phyloP scores from a whole-genome alignment of 768 basidiomycete species.

The Termitomyces sp. region DNA sequence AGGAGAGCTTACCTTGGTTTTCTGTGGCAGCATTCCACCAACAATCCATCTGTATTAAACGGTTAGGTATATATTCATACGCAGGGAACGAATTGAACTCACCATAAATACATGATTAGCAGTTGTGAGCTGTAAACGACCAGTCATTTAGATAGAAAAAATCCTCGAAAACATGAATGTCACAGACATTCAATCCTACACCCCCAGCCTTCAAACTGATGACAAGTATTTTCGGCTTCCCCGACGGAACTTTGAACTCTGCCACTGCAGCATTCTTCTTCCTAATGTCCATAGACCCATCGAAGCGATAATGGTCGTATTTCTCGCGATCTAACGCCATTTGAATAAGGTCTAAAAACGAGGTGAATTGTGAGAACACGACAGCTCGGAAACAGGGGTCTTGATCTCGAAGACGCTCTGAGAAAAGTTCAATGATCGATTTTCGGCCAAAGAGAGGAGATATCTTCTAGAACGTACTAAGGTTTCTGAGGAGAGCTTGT shows the following conservation, averaged over 20 bases:
- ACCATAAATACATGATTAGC: conserved; percentile 91
- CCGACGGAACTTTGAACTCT: conserved; percentile 70
- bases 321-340: conserved; percentile 64
- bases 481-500: conserved; percentile 72
- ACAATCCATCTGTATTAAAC: conserved; percentile 71
- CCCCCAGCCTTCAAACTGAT: conserved; percentile 90
- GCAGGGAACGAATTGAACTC: conserved; percentile 15
- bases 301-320: conserved; percentile 76
- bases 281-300: conserved; percentile 90
- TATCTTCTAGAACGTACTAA: conserved; percentile 47
- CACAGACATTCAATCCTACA: conserved; percentile 76
- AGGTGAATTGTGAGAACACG: conserved; percentile 90
- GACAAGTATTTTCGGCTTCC: conserved; percentile 73
- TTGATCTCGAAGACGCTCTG: conserved; percentile 64
- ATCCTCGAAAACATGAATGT: background rate
- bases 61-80: conserved; percentile 6
- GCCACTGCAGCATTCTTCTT: conserved; percentile 73
- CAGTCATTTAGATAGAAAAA: conserved; percentile 6
- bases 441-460: background rate
- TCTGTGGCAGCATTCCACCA: conserved; percentile 91
- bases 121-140: conserved; percentile 53
- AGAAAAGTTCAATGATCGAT: background rate
- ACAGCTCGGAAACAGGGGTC: conserved; percentile 80
- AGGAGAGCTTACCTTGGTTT: conserved; percentile 58
- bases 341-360: conserved; percentile 83